phyloP scores from a whole-genome alignment of 352 stramenopile genomes.

The Pythium plurisporium region DNA sequence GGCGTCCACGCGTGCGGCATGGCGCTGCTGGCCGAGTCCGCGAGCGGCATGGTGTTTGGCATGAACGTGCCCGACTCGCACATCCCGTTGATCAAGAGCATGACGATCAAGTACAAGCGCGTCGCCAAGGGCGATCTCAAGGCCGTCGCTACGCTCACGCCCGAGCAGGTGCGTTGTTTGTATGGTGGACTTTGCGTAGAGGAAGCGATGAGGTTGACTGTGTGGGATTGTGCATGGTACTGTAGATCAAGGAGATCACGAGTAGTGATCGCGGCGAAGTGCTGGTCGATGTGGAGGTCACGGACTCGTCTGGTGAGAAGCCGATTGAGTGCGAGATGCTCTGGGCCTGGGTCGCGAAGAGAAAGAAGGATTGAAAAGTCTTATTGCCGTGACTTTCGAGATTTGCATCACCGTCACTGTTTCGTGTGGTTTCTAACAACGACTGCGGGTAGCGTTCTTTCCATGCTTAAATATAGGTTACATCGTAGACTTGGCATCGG shows the following conservation, averaged over 20 bases:
- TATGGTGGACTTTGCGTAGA: background rate
- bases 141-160: conserved; percentile 63
- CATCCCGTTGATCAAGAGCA: conserved; percentile 80
- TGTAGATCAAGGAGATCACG: conserved; percentile 47
- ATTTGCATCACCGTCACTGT: no score
- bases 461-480: no score
- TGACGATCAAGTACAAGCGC: conserved; percentile 77
- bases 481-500: no score
- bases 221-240: background rate
- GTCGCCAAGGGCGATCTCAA: conserved; percentile 63
- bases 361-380: conserved; percentile 24
- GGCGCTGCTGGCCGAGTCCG: conserved; percentile 77
- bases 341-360: conserved; percentile 83
- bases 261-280: conserved; percentile 72
- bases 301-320: conserved; percentile 59
- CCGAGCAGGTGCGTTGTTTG: conserved; percentile 40
- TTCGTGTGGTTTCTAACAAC: background rate
- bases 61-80: conserved; percentile 84
- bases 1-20: conserved; percentile 85
- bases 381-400: background rate
- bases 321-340: conserved; percentile 83
- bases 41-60: conserved; percentile 79
- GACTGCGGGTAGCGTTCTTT: no score
- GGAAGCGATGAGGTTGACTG: background rate
- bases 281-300: conserved; percentile 65